A percentile compares a stretch with the other conserved stretches of the same genome.
Conservation (phyloP, 495 filamentous ascomycete genomes). For the Annulohypoxylon maeteangense region DNA sequence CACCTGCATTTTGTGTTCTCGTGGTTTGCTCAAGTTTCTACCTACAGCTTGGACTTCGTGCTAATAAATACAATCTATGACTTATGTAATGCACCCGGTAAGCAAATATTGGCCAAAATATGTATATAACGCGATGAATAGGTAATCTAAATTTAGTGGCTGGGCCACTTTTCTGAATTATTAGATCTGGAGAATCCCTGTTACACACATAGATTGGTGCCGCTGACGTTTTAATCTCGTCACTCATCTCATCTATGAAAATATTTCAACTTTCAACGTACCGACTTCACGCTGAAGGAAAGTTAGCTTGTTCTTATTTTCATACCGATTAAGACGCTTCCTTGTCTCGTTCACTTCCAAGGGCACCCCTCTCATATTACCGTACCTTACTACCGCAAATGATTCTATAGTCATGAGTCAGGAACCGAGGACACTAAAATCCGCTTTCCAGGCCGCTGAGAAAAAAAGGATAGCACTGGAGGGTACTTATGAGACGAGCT, state of each 20-base stretch:
- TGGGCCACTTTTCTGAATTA: not conserved
- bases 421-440: conserved; percentile 55
- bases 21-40: not conserved
- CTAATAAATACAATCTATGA: not conserved
- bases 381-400: not conserved
- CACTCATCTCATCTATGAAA: not conserved
- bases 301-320: not conserved
- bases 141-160: not conserved
- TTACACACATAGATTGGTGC: not conserved
- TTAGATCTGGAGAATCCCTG: not conserved
- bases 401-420: conserved; percentile 37
- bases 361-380: not conserved
- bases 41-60: not conserved
- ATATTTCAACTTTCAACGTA: not conserved
- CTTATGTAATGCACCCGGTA: not conserved
- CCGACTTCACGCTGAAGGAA: not conserved
- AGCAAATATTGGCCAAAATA: not conserved
- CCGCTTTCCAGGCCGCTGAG: conserved; percentile 66
- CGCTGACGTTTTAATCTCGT: not conserved
- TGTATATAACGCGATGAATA: not conserved
- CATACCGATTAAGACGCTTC: not conserved
- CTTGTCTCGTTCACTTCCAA: not conserved
- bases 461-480: conserved; percentile 52
- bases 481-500: conserved; percentile 58
- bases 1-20: not conserved